Evolutionary conservation across 2,329 filamentous ascomycete genomes (phyloP).

Genomic region (Aureobasidium leucospermi): DNA sequence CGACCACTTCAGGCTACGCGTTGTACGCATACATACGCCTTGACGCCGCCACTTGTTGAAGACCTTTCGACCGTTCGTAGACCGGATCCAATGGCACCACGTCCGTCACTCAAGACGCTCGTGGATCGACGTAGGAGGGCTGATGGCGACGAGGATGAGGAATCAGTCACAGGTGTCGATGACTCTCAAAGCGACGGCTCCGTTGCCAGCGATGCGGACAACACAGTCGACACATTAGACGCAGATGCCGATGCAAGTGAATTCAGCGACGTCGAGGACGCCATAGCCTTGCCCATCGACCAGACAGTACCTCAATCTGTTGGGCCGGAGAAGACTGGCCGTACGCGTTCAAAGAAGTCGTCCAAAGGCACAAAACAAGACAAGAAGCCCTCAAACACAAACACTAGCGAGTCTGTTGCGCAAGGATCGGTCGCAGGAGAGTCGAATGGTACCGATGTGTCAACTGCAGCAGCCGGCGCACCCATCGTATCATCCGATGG

Average conservation of each 20-base stretch:
- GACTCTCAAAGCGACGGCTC: conserved; percentile 59
- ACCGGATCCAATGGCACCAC: conserved; percentile 39
- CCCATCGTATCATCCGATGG: conserved; percentile 5
- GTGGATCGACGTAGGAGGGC: conserved; percentile 61
- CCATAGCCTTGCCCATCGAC: conserved; percentile 16
- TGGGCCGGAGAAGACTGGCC: conserved; percentile 17
- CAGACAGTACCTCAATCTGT: background rate
- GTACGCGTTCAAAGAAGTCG: background rate
- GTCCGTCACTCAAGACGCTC: conserved; percentile 51
- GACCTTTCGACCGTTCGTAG: background rate
- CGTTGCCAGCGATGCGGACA: conserved; percentile 48
- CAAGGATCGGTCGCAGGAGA: background rate
- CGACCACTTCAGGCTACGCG: background rate
- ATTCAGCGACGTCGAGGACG: conserved; percentile 44
- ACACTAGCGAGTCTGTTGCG: background rate
- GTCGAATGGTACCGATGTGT: background rate
- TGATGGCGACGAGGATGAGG: conserved; percentile 63
- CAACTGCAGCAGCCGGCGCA: background rate
- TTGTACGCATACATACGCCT: background rate
- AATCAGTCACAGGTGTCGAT: conserved; percentile 46
- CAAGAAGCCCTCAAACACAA: background rate
- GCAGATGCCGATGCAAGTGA: conserved; percentile 46
- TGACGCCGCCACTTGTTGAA: background rate
- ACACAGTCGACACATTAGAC: conserved; percentile 33
- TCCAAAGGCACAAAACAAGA: background rate